These are phyloP conservation scores for Hyaloscypha bicolor DNA, from an alignment of 495 filamentous ascomycete genomes.

Conservation along the genomic window DNA sequence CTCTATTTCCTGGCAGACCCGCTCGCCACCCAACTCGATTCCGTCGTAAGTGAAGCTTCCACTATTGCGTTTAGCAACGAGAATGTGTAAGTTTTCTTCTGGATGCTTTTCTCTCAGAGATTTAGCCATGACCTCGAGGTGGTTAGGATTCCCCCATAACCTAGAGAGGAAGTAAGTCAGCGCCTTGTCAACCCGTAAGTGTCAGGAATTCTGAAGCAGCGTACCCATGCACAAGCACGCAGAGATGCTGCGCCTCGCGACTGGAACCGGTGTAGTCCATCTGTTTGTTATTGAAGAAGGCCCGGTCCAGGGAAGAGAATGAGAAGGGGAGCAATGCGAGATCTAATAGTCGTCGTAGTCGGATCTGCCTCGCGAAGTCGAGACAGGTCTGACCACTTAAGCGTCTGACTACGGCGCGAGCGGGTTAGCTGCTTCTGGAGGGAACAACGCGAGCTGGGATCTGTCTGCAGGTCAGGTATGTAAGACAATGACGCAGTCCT, in stretches of 20 bases:
- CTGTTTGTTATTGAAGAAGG: constrained; percentile 28
- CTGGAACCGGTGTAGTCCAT: constrained; percentile 44
- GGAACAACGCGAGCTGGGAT: not conserved
- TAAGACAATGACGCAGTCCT: not conserved
- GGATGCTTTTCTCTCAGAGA: constrained; percentile 66
- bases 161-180: constrained; percentile 40
- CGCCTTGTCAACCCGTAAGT: not conserved
- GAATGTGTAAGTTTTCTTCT: constrained; percentile 62
- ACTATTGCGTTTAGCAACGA: constrained; percentile 76
- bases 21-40: constrained; percentile 87
- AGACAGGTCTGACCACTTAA: constrained; percentile 24
- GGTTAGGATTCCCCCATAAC: constrained; percentile 89
- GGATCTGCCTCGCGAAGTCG: constrained; percentile 21
- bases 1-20: constrained; percentile 86
- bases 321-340: constrained; percentile 32
- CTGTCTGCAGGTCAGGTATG: not conserved
- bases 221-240: constrained; percentile 95
- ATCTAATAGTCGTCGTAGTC: not conserved
- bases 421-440: not conserved
- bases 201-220: constrained; percentile 16
- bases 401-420: not conserved
- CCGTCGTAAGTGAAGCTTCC: constrained; percentile 92
- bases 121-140: constrained; percentile 72
- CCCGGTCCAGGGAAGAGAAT: constrained; percentile 32
- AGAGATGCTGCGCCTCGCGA: constrained; percentile 65